phyloP scores from a whole-genome alignment of 1,284 basidiomycete genomes.

The Porogramme epimiltina region DNA sequence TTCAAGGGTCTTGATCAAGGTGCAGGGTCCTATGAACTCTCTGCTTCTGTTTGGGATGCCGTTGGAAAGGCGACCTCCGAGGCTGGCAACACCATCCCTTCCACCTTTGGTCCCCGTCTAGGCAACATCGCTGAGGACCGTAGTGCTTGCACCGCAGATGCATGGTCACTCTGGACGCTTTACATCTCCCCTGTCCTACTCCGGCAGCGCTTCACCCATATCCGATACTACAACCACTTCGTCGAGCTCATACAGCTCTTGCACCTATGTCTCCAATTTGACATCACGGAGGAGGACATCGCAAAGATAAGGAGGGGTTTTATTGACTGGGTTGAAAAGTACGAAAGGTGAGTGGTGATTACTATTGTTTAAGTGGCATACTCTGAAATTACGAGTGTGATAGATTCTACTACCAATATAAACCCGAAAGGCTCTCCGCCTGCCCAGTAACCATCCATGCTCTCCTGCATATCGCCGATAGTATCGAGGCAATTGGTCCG shows the following conservation, averaged over 20 bases:
- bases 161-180: slow-evolving; percentile 39
- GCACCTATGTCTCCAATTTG: slow-evolving; percentile 41
- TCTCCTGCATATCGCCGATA: slow-evolving; percentile 24
- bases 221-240: slow-evolving; percentile 42
- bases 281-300: slow-evolving; percentile 37
- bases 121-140: slow-evolving; percentile 38
- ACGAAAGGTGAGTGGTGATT: slow-evolving; percentile 37
- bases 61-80: slow-evolving; percentile 36
- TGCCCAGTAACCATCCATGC: background rate
- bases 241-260: slow-evolving; percentile 41
- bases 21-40: slow-evolving; percentile 30
- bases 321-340: slow-evolving; percentile 42
- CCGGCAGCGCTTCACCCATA: slow-evolving; percentile 25
- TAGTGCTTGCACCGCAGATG: slow-evolving; percentile 28
- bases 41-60: slow-evolving; percentile 35
- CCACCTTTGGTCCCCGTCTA: slow-evolving; percentile 36
- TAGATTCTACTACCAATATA: slow-evolving; percentile 36
- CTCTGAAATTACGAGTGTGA: slow-evolving; percentile 5
- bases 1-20: slow-evolving; percentile 40
- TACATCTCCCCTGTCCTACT: slow-evolving; percentile 44
- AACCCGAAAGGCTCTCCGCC: background rate
- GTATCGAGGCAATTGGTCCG: slow-evolving; percentile 36
- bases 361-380: background rate
- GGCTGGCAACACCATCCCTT: slow-evolving; percentile 38
- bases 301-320: slow-evolving; percentile 34